These are phyloP conservation scores for Scheffersomyces segobiensis DNA, from an alignment of 1,139 yeast species.

Conservation along the genomic window DNA sequence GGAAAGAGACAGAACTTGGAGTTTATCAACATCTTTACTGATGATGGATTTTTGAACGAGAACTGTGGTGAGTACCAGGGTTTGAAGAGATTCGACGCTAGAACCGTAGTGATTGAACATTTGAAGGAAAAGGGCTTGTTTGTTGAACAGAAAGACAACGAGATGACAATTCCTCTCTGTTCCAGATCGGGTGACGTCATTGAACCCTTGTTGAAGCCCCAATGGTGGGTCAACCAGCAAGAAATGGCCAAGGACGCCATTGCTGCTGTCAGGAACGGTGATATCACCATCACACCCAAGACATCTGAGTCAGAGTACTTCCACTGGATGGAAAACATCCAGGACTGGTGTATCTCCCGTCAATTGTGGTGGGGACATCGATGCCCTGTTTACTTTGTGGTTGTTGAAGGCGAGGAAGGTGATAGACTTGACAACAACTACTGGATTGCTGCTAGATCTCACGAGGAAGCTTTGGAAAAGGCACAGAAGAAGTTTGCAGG, in stretches of 20 bases:
- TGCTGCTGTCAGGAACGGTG: slow-evolving; percentile 80
- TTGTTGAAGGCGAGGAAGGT: slow-evolving; percentile 68
- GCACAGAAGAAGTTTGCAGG: slow-evolving; percentile 75
- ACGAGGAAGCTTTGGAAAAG: slow-evolving; percentile 81
- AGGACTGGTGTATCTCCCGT: slow-evolving; percentile 99
- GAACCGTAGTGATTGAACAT: slow-evolving; percentile 78
- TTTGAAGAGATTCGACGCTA: slow-evolving; percentile 91
- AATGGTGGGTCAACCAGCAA: slow-evolving; percentile 97
- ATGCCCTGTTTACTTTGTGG: slow-evolving; percentile 92
- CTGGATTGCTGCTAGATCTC: slow-evolving; percentile 89
- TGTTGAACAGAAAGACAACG: slow-evolving; percentile 87
- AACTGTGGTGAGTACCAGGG: slow-evolving; percentile 94
- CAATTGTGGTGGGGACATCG: slow-evolving; percentile 99
- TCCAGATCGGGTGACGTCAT: slow-evolving; percentile 96
- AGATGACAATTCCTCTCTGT: slow-evolving; percentile 92
- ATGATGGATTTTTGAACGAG: slow-evolving; percentile 87
- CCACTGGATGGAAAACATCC: slow-evolving; percentile 95
- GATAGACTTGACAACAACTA: slow-evolving; percentile 64
- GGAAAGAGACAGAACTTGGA: slow-evolving; percentile 94
- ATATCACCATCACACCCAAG: slow-evolving; percentile 80
- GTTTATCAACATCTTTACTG: slow-evolving; percentile 86
- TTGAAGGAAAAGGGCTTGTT: slow-evolving; percentile 74
- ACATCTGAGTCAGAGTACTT: slow-evolving; percentile 90
- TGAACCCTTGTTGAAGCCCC: slow-evolving; percentile 96
- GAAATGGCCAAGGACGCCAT: slow-evolving; percentile 90